Evolutionary conservation across 192 early-diverging fungal genomes (phyloP), one percentile per base, ranked within the genome.

Genomic region (Coemansia sp.): DNA sequence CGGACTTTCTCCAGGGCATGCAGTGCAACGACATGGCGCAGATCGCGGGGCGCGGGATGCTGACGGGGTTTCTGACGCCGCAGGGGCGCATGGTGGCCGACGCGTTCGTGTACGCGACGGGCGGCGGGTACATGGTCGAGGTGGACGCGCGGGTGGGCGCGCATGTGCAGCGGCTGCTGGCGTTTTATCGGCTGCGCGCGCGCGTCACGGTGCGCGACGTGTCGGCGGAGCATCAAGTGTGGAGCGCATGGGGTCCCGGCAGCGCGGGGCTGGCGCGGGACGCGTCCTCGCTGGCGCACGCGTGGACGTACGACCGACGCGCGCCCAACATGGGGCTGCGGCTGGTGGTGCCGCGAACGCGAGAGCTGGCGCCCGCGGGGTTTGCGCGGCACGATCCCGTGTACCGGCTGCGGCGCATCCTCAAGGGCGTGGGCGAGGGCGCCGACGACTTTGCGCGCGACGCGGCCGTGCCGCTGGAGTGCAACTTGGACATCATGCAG

Each of bases 381-480:
- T 90, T 87, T 53, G 64, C 43, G 22, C n/a, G n/a, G n/a, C n/a
- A n/a, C n/a, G n/a, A n/a, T n/a, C n/a, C n/a, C n/a, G 81, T 83
- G 38, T 94, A 93, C 69, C 74, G 67, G 48, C 77, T 93, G 59
- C 81, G 90, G 12, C 81, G 95, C 17, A 82, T 95, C 23, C 62
- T 92, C 10, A 78, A 85, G 35, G 96, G 96, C 12, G 82, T 98
- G 5, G 87, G 93, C 27, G 96, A 98, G 83, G 96, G 96, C 26
- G 52, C 82, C 9, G 72, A 83, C 20, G 94, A 97, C 60, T 83
- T 94, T 64, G 81, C 83, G 49, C 53, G 79, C 12, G 84, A 81
- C 42, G 55, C 63, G 23, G 76, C 88, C 12, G 70, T 98, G 43
- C 94, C 96, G 22, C 68, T 98, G 38, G 95, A 99, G 62, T 84